Conservation (phyloP, 371 early-diverging fungal species). For the Saksenaea vasiformis region DNA sequence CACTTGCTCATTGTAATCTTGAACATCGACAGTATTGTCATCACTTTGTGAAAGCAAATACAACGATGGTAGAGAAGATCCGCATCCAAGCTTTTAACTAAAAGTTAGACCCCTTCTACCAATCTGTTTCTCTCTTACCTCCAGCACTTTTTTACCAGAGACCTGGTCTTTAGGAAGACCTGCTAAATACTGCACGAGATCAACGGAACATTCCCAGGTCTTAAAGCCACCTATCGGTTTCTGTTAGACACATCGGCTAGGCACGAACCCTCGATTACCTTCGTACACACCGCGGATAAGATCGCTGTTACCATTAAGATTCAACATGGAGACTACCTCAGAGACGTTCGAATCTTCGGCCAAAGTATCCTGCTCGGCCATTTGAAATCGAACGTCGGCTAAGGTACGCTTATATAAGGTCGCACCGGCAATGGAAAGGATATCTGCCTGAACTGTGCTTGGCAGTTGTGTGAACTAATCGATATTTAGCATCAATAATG, state of each 20-base stretch:
- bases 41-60: slow-evolving; percentile 60
- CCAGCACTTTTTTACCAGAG: slow-evolving; percentile 60
- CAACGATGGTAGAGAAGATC: slow-evolving; percentile 85
- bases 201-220: slow-evolving; percentile 94
- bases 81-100: slow-evolving; percentile 82
- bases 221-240: slow-evolving; percentile 74
- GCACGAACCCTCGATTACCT: slow-evolving; percentile 39
- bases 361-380: slow-evolving; percentile 72
- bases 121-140: slow-evolving; percentile 40
- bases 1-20: slow-evolving; percentile 92
- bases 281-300: slow-evolving; percentile 88
- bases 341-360: slow-evolving; percentile 32
- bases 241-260: neutral
- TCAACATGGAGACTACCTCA: slow-evolving; percentile 51
- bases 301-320: slow-evolving; percentile 70
- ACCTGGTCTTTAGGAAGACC: slow-evolving; percentile 39
- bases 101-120: neutral
- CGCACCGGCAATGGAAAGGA: slow-evolving; percentile 26
- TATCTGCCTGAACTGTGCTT: slow-evolving; percentile 41
- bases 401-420: slow-evolving; percentile 64
- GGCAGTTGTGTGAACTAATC: slow-evolving; percentile 20
- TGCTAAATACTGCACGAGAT: slow-evolving; percentile 74
- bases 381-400: slow-evolving; percentile 83
- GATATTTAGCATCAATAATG: neutral
- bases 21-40: slow-evolving; percentile 74